Evolutionary conservation across 768 basidiomycete species (phyloP).

Genomic region (Boletus rubroflammeus): DNA sequence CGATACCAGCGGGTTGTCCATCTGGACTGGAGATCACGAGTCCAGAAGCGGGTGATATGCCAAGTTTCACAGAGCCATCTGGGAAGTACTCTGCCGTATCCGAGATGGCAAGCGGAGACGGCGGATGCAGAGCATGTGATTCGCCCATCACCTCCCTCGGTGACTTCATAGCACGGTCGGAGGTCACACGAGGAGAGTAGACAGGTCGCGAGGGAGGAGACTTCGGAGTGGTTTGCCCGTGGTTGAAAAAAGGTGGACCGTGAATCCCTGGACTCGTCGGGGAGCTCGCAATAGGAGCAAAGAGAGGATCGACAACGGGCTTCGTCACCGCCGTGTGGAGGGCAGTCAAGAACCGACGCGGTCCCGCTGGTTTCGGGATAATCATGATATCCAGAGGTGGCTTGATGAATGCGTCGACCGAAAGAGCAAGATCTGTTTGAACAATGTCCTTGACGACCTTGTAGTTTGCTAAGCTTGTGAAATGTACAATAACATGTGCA

Average conservation of each 20-base stretch:
- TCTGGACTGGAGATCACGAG: slow-evolving; percentile 90
- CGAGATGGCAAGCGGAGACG: slow-evolving; percentile 67
- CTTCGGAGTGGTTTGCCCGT: slow-evolving; percentile 33
- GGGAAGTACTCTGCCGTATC: slow-evolving; percentile 67
- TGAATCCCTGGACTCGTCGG: slow-evolving; percentile 73
- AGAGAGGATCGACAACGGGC: slow-evolving; percentile 87
- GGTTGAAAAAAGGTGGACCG: slow-evolving; percentile 42
- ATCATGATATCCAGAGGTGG: slow-evolving; percentile 89
- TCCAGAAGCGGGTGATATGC: slow-evolving; percentile 77
- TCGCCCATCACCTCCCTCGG: slow-evolving; percentile 43
- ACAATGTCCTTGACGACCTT: slow-evolving; percentile 83
- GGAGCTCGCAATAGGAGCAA: slow-evolving; percentile 91
- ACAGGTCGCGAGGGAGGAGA: slow-evolving; percentile 43
- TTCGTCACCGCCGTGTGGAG: slow-evolving; percentile 86
- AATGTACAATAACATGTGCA: slow-evolving; percentile 65
- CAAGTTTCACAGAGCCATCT: slow-evolving; percentile 67
- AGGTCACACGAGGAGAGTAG: slow-evolving; percentile 50
- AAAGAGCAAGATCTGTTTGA: slow-evolving; percentile 48
- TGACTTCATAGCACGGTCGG: slow-evolving; percentile 61
- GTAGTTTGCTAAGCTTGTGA: slow-evolving; percentile 88
- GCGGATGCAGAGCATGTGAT: slow-evolving; percentile 42
- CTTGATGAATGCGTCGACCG: slow-evolving; percentile 43
- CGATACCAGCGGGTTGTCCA: slow-evolving; percentile 91
- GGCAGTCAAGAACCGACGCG: slow-evolving; percentile 87
- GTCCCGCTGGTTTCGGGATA: slow-evolving; percentile 95